Evolutionary conservation across 164 flowering plant species (phyloP).

Genomic region (Berberis thunbergii): DNA sequence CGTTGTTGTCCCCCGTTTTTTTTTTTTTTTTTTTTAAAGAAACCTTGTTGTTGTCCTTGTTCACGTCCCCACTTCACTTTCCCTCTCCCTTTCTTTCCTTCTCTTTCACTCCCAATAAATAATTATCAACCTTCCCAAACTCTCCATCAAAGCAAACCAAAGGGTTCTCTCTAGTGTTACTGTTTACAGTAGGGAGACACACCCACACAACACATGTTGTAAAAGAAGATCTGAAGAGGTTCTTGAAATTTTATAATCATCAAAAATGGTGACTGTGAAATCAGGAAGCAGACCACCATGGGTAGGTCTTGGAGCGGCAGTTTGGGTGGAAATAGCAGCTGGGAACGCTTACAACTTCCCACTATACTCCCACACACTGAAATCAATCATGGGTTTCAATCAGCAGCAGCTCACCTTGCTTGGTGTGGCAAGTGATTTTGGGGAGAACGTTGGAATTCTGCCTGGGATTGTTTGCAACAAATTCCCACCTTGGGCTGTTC

Average conservation of each 20-base stretch:
- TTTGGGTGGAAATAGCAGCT: conserved; percentile 64
- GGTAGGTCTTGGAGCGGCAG: conserved; percentile 77
- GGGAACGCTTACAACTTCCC: conserved; percentile 67
- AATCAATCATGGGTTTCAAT: conserved; percentile 63
- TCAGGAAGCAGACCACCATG: conserved; percentile 78
- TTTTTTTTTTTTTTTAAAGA: too few relatives aligned
- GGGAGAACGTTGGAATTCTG: conserved; percentile 67
- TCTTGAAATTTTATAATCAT: not conserved
- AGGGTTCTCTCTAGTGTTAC: too few relatives aligned
- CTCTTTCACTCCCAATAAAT: too few relatives aligned
- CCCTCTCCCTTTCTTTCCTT: too few relatives aligned
- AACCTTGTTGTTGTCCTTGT: too few relatives aligned
- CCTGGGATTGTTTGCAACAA: conserved; percentile 65
- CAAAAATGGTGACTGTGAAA: conserved; percentile 26
- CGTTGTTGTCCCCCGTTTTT: too few relatives aligned
- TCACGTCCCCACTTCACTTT: too few relatives aligned
- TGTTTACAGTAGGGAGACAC: too few relatives aligned
- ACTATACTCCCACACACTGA: conserved; percentile 61
- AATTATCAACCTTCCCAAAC: too few relatives aligned
- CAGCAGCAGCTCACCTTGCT: conserved; percentile 72
- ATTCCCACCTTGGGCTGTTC: conserved; percentile 69
- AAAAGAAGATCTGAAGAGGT: conserved; percentile 4
- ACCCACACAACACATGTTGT: too few relatives aligned
- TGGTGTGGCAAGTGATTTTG: conserved; percentile 79
- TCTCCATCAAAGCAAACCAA: too few relatives aligned